Conservation (phyloP, 2,329 filamentous ascomycete genomes). For the Epichloe sibirici region DNA sequence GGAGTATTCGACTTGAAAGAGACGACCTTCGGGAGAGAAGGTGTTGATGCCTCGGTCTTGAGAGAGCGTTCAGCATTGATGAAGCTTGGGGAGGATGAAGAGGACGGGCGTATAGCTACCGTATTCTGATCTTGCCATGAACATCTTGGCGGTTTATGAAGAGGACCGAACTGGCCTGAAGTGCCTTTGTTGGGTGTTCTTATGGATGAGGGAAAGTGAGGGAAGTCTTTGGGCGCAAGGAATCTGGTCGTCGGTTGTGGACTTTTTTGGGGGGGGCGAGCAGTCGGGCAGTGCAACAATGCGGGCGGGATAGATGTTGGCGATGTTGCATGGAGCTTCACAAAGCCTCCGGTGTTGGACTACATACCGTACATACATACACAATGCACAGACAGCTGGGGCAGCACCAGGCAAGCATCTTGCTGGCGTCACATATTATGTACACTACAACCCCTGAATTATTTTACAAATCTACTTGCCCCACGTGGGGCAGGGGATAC, state of each 20-base stretch:
- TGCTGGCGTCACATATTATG: conserved; percentile 3
- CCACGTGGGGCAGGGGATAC: too few species aligned
- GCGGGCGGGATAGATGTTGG: not conserved
- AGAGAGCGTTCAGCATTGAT: conserved; percentile 10
- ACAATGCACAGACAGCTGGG: not conserved
- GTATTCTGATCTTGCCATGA: conserved; percentile 99
- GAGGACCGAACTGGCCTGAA: not conserved
- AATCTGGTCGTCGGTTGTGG: not conserved
- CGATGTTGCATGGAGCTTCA: not conserved
- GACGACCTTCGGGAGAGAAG: conserved; percentile 97
- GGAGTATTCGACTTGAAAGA: conserved; percentile 99
- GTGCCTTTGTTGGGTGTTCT: not conserved
- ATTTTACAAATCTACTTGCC: too few species aligned
- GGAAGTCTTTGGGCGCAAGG: too few species aligned
- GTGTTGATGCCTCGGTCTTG: conserved; percentile 98
- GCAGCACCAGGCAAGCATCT: conserved; percentile 15
- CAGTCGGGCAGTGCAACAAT: not conserved
- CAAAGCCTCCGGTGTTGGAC: not conserved
- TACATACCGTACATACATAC: too few species aligned
- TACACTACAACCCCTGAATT: too few species aligned
- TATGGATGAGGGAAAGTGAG: not conserved
- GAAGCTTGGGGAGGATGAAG: not conserved
- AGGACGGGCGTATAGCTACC: conserved; percentile 40
- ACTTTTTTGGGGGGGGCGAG: too few species aligned
- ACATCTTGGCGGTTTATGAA: conserved; percentile 58